phyloP scores from a whole-genome alignment of 495 filamentous ascomycete genomes.

The Talaromyces liani region DNA sequence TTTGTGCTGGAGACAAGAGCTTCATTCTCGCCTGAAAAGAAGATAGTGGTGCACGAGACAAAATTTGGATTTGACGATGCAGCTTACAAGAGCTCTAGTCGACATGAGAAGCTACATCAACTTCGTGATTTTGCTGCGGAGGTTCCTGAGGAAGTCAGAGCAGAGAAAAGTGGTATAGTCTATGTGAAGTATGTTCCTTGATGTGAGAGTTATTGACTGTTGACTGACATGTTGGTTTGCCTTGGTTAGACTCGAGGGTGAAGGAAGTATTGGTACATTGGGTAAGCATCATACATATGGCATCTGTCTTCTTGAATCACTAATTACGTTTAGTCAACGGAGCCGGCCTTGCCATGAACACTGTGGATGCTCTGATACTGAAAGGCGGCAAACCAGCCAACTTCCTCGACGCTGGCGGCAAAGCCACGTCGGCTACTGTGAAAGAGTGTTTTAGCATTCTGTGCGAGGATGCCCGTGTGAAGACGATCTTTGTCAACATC shows the following conservation, averaged over 20 bases:
- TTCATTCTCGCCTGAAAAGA: constrained; percentile 27
- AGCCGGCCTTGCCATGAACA: constrained; percentile 90
- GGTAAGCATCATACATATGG: constrained; percentile 20
- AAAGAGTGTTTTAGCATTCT: constrained; percentile 68
- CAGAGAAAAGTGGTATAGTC: constrained; percentile 65
- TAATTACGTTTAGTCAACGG: constrained; percentile 57
- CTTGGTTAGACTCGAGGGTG: constrained; percentile 30
- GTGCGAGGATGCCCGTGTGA: constrained; percentile 61
- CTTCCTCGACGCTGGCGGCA: constrained; percentile 86
- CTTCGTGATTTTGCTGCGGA: constrained; percentile 45
- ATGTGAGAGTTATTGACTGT: neutral
- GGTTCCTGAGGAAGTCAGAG: constrained; percentile 54
- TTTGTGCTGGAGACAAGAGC: constrained; percentile 48
- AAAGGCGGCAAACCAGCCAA: constrained; percentile 64
- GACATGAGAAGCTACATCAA: constrained; percentile 58
- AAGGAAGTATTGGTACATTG: constrained; percentile 60
- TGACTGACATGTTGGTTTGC: constrained; percentile 6
- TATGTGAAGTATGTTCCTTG: constrained; percentile 48
- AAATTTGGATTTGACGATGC: constrained; percentile 73
- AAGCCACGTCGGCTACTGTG: constrained; percentile 80
- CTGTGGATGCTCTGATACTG: constrained; percentile 65
- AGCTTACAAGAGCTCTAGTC: constrained; percentile 55
- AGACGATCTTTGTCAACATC: constrained; percentile 78
- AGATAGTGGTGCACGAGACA: constrained; percentile 41
- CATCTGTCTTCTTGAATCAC: neutral